Percentiles rank a stretch among this genome's conserved stretches.
Evolutionary conservation across 2,329 filamentous ascomycete genomes (phyloP).

Genomic region (Neofusicoccum ribis): DNA sequence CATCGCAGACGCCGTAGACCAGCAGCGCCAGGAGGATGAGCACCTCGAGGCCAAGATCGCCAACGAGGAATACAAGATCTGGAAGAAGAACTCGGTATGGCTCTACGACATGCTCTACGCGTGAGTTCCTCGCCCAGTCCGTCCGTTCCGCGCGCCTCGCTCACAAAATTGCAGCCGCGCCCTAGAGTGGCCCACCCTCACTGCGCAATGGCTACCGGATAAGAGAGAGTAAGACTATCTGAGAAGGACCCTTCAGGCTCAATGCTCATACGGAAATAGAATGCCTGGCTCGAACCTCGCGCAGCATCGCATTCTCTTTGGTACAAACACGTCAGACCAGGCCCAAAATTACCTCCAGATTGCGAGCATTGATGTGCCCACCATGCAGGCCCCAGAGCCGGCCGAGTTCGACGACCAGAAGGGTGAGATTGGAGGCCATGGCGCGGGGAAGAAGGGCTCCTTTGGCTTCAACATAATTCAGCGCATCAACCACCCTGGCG

Average conservation of each 20-base stretch:
- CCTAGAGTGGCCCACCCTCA: slow-evolving; percentile 94
- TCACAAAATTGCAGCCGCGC: slow-evolving; percentile 63
- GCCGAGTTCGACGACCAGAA: slow-evolving; percentile 88
- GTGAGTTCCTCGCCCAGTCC: slow-evolving; percentile 41
- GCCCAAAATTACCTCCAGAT: slow-evolving; percentile 92
- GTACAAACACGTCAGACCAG: slow-evolving; percentile 88
- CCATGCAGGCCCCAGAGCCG: slow-evolving; percentile 69
- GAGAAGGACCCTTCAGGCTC: neutral
- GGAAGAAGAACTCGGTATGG: slow-evolving; percentile 99
- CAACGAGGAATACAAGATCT: slow-evolving; percentile 99
- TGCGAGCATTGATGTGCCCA: slow-evolving; percentile 89
- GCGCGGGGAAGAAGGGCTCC: slow-evolving; percentile 66
- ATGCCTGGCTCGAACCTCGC: slow-evolving; percentile 79
- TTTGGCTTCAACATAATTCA: slow-evolving; percentile 92
- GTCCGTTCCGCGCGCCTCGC: neutral
- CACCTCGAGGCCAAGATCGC: slow-evolving; percentile 81
- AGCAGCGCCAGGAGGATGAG: slow-evolving; percentile 62
- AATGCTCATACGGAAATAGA: slow-evolving; percentile 45
- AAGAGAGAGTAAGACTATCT: slow-evolving; percentile 66
- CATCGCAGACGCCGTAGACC: slow-evolving; percentile 42
- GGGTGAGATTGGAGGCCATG: slow-evolving; percentile 92
- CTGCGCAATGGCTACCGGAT: slow-evolving; percentile 97
- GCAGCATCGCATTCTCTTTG: slow-evolving; percentile 85
- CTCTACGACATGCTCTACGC: slow-evolving; percentile 97
- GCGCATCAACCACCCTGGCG: slow-evolving; percentile 92